Evolutionary conservation across 768 basidiomycete genomes (phyloP), one percentile per base, ranked within the genome.

Genomic region (Roridomyces roridus): DNA sequence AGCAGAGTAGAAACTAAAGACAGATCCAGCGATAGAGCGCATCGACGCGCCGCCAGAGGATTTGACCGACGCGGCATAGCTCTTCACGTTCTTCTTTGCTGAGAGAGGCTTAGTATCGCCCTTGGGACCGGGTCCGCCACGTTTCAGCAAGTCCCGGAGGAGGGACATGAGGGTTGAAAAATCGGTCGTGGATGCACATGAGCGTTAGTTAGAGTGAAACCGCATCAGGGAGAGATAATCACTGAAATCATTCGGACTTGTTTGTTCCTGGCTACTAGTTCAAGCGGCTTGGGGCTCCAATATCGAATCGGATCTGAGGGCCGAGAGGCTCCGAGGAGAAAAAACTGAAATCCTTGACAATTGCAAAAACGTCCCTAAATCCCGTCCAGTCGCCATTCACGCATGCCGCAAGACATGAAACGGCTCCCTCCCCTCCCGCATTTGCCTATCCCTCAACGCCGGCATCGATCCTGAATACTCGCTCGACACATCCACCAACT

Each of bases 11-110:
- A 63, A 63, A 39, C 53, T 63, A 9, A 45, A 23, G 36, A 59
- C 26, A n/a, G 61, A 63, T 11, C 55, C 49, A 3, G 53, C 56
- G 1, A 63, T 12, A 9, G 62, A 63, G 40, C 57, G 62, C 57
- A 63, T 52, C 5, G 61, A 55, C 25, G 61, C 48, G 44, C 57
- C 61, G 29, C 52, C 49, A 9, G 57, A 54, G 3, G 55, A 49
- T 17, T 55, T 55, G n/a, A 59, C 25, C 1, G 61, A 63, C 2
- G 57, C 18, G 4, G 53, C 61, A 48, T 63, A 51, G n/a, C 37
- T 59, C 48, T 63, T 63, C 18, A 57, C 15, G 41, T 43, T 48
- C 15, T 45, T 28, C 49, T 63, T 63, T 11, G 57, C 54, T 7
- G 62, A 59, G 7, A 59, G 34, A 31, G 62, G 53, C 41, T 34